These are phyloP conservation scores for Globisporangium ultimum DNA, from an alignment of 352 stramenopile genomes.

Conservation along the genomic window DNA sequence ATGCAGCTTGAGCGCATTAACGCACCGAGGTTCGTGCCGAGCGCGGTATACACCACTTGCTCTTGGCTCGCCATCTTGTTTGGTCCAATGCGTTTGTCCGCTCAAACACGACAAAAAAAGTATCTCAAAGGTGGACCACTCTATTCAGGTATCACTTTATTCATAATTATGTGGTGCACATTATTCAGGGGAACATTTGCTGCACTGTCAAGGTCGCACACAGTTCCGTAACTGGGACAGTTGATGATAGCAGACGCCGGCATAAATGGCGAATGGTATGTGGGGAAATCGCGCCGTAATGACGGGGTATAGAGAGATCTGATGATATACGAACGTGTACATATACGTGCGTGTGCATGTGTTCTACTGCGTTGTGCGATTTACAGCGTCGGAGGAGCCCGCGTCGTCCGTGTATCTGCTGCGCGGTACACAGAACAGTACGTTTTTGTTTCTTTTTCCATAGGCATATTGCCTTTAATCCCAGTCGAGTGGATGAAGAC, in stretches of 20 bases:
- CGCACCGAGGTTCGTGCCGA: conserved; percentile 76
- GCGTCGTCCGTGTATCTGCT: conserved; percentile 55
- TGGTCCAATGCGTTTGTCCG: background rate
- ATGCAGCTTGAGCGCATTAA: too few species aligned
- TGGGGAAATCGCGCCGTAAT: background rate
- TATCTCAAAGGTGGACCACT: background rate
- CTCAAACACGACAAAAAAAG: background rate
- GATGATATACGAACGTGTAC: background rate
- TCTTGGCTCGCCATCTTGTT: conserved; percentile 4
- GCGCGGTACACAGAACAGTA: conserved; percentile 54
- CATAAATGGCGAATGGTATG: background rate
- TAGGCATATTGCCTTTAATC: background rate
- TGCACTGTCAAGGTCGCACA: too few species aligned
- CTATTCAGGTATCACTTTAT: background rate
- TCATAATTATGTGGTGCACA: background rate
- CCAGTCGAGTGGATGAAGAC: too few species aligned
- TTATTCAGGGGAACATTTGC: background rate
- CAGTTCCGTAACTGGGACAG: background rate
- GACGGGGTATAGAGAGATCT: too few species aligned
- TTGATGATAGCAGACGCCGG: background rate
- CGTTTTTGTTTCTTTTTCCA: conserved; percentile 10
- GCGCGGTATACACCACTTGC: conserved; percentile 42
- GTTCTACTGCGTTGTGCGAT: too few species aligned
- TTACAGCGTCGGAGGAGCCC: conserved; percentile 26
- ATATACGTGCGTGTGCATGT: background rate